Evolutionary conservation across 495 filamentous ascomycete species (phyloP), one percentile per base, ranked within the genome.

Genomic region (Penicillium ucsense): DNA sequence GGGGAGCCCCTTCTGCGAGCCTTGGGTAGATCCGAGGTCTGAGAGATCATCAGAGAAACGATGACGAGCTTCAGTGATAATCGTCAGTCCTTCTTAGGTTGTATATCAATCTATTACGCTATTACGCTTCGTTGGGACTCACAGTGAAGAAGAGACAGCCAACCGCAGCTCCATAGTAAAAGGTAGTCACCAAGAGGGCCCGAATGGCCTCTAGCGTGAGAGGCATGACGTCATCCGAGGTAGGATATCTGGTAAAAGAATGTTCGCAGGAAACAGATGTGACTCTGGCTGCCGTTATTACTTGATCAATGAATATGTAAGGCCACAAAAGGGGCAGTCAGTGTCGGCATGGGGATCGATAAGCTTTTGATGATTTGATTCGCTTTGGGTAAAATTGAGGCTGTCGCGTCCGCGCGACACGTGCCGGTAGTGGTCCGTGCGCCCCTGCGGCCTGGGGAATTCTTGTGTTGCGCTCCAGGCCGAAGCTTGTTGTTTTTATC

Each of bases 391-490:
- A 42, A 41, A 41, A 51, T 46, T 47, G 35, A 50, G 41, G 45
- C 36, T 47, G 52, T 51, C 54, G 50, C 54, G 47, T 50, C 48
- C 29, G 31, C 41, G 32, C 48, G n/a, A 57, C 51, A 54, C 55
- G 51, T 54, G 55, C 56, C 46, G 35, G 40, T 49, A 59, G 57
- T 63, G 64, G 64, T 61, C 63, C 42, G 64, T 64, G 64, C 59
- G 29, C 37, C 5, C 6, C 10, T 12, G 4, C 37, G 28, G 11
- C 37, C 37, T 28, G 37, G n/a, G 37, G 37, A 20, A 8, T 41
- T 31, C 39, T 54, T 48, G 51, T 38, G 59, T 58, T 63, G 65
- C 60, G 59, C 65, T 50, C 65, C 61, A 41, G 20, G 34, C 27
- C 34, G 31, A 4, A 29, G 11, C 37, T 35, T 3, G 27, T 8